Base-by-base conservation (phyloP, 139 green algal genomes). In the Chlorella sp. region DNA sequence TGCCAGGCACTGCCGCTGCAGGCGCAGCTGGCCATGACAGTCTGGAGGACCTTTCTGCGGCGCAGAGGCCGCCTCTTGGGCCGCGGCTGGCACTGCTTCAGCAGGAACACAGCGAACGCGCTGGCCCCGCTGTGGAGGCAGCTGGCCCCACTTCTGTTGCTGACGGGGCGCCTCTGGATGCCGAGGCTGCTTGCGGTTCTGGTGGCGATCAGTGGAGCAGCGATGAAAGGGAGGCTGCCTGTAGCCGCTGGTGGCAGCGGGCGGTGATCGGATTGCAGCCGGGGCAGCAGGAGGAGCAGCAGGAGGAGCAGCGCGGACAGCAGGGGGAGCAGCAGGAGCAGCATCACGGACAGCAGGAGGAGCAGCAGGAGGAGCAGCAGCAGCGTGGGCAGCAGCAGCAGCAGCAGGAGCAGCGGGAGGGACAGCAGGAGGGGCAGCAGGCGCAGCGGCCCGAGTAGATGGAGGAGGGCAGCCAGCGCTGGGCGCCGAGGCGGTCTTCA, bases 181-280 rank as follows among this genome's bases (percentile, higher is more conserved):
- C n/a, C n/a, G n/a, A n/a, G n/a, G n/a, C n/a, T n/a, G n/a, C n/a
- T n/a, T n/a, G n/a, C n/a, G n/a, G n/a, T n/a, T n/a, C n/a, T n/a
- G 48, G 48, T 57, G 48, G 48, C 48, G 48, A 57, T 5, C 48
- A 22, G 32, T 1, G 34, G 68, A 32, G 26, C 21, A 76, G 68
- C 68, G 26, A 76, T 76, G 26, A 76, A 26, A 26, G 32, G 1
- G 26, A 16, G 37, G 77, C 37, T 53, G 75, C 64, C 16, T 71
- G 64, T n/a, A 71, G 64, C 64, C 64, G 64, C 11, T 81, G 75
- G 75, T 81, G 75, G 75, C 75, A 81, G 75, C 75, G 75, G 75
- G 75, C 75, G 15, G 75, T 81, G 75, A 0, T 39, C 7, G 75
- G n/a, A 34, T 18, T 28, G 7, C 64, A 9, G 64, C 21, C 11